Evolutionary conservation across 768 basidiomycete species (phyloP), one percentile per base, ranked within the genome.

Genomic region (Mycena sanguinolenta): DNA sequence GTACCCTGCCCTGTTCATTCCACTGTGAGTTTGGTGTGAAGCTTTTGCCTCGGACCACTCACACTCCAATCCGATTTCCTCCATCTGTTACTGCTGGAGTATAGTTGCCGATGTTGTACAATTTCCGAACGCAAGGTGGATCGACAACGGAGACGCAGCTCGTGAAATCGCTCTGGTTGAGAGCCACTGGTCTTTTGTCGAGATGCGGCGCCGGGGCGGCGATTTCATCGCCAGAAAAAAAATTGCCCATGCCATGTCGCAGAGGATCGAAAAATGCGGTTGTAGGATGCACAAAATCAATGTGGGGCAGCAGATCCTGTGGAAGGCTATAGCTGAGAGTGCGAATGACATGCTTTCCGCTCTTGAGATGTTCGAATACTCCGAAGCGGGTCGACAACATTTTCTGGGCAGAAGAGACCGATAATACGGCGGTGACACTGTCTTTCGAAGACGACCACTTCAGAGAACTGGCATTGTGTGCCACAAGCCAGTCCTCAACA

Each of bases 311-410:
- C 53, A 84, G 68, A 0, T 68, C 68, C 46, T 71, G 65, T 5
- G 79, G 84, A 0, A 85, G 78, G 30, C 83, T 83, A 75, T 86
- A 83, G 38, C 77, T 73, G 19, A 80, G 69, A 30, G 84, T 81
- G 72, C 84, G 84, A 34, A 85, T 71, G 38, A 81, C 64, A 30
- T 75, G 79, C 32, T 80, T 78, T 16, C 75, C 72, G 62, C 79
- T 81, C 66, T 76, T 75, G 3, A 58, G 70, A 73, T 85, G 83
- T 2, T 74, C 76, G 72, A 78, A 85, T 30, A 83, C 67, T 52
- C 71, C 44, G 52, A 73, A 73, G 13, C 86, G 86, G 28, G 88
- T 87, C 66, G 82, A 75, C 21, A 88, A 77, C 86, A 88, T 87
- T 62, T 80, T 73, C 74, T 89, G 87, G 0, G 85, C 87, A 12